These are phyloP conservation scores for Phytopythium boreale DNA, from an alignment of 352 stramenopile genomes.

Conservation along the genomic window DNA sequence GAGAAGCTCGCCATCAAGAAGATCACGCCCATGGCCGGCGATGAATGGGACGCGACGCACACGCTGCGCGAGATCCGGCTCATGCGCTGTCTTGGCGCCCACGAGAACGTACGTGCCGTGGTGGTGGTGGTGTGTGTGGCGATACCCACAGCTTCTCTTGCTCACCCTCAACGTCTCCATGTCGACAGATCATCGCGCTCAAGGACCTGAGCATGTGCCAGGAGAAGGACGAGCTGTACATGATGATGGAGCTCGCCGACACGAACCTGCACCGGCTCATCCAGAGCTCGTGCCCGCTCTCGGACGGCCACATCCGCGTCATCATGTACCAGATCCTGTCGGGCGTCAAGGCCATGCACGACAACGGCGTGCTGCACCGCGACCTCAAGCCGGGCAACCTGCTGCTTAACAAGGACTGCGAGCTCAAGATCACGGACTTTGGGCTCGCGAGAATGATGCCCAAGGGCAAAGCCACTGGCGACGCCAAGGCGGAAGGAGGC, in stretches of 20 bases:
- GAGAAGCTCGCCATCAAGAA: conserved; percentile 93
- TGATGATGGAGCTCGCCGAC: conserved; percentile 95
- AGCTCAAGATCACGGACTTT: conserved; percentile 94
- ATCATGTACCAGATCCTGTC: conserved; percentile 87
- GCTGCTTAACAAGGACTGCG: conserved; percentile 90
- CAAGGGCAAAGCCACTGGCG: conserved; percentile 20
- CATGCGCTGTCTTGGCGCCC: conserved; percentile 83
- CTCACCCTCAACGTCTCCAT: not conserved
- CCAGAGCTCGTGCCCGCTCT: conserved; percentile 82
- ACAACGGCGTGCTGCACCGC: conserved; percentile 91
- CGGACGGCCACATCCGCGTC: conserved; percentile 77
- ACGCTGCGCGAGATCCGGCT: conserved; percentile 90
- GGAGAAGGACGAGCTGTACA: conserved; percentile 93
- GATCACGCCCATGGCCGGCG: conserved; percentile 89
- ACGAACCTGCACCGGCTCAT: conserved; percentile 92
- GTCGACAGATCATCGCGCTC: conserved; percentile 80
- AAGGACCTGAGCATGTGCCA: conserved; percentile 90
- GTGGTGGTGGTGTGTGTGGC: not conserved
- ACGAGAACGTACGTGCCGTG: conserved; percentile 79
- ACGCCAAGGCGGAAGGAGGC: conserved; percentile 15
- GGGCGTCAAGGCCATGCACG: conserved; percentile 91
- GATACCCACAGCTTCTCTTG: not conserved
- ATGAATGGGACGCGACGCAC: conserved; percentile 88
- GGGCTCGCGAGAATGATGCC: conserved; percentile 88
- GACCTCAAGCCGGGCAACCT: conserved; percentile 95